Conservation (phyloP, 352 stramenopile genomes). For the Elongisporangium prolatum region DNA sequence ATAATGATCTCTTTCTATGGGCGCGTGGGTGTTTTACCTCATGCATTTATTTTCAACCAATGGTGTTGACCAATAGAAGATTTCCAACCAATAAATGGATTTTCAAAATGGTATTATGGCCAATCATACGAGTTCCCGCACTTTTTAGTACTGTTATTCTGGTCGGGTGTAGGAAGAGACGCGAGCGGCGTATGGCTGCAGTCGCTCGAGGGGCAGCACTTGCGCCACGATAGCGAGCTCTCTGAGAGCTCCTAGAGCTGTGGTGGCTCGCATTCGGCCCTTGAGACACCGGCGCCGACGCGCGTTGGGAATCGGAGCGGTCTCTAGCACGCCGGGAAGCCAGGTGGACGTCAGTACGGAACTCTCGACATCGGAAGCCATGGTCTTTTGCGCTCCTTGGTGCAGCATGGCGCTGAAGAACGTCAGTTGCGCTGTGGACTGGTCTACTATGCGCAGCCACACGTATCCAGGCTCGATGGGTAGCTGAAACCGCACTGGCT, state of each 20-base stretch:
- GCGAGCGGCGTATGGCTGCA: conserved; percentile 42
- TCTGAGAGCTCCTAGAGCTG: conserved; percentile 19
- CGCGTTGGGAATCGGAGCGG: conserved; percentile 31
- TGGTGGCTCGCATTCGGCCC: conserved; percentile 28
- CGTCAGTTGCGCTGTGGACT: conserved; percentile 13
- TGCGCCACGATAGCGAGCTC: conserved; percentile 43
- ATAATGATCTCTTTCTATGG: conserved; percentile 11
- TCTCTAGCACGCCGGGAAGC: conserved; percentile 48
- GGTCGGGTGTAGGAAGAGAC: conserved; percentile 43
- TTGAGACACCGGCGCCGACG: conserved; percentile 38
- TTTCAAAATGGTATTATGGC: neutral
- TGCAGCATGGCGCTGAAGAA: conserved; percentile 35
- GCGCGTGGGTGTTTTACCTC: neutral
- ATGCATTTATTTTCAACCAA: neutral
- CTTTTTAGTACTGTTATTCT: conserved; percentile 6
- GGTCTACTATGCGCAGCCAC: conserved; percentile 25
- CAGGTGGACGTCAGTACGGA: conserved; percentile 29
- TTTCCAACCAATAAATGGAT: neutral
- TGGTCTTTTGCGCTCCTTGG: conserved; percentile 14
- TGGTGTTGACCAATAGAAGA: neutral
- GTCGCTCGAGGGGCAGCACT: conserved; percentile 18
- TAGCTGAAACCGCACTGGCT: conserved; percentile 13
- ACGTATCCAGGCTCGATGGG: conserved; percentile 33
- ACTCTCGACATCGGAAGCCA: neutral
- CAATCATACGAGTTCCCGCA: neutral